These are phyloP conservation scores for Rosellinia necatrix DNA, from an alignment of 2,329 filamentous ascomycete genomes.

Conservation along the genomic window DNA sequence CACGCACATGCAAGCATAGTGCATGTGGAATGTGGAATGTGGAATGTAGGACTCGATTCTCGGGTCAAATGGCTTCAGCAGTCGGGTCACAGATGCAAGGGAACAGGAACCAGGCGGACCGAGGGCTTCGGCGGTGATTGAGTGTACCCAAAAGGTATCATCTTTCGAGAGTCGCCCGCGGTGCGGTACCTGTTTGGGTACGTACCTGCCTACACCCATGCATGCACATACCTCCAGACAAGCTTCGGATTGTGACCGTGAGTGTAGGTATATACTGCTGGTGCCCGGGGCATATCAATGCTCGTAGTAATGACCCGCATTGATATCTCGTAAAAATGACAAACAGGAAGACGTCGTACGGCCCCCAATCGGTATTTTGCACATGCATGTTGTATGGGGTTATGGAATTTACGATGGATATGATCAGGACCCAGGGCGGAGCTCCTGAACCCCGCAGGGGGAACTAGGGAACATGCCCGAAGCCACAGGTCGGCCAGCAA, in stretches of 20 bases:
- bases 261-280: too few species aligned
- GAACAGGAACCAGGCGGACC: not conserved
- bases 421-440: slow-evolving; percentile 3
- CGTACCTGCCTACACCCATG: too few species aligned
- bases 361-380: not conserved
- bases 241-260: too few species aligned
- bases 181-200: too few species aligned
- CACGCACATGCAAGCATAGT: slow-evolving; percentile 11
- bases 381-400: not conserved
- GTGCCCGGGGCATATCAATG: too few species aligned
- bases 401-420: slow-evolving; percentile 7
- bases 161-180: not conserved
- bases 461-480: slow-evolving; percentile 16
- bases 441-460: slow-evolving; percentile 9
- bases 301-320: slow-evolving; percentile 9
- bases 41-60: not conserved
- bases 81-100: slow-evolving; percentile 4
- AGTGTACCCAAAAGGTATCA: too few species aligned
- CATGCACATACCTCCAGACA: too few species aligned
- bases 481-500: slow-evolving; percentile 14
- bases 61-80: slow-evolving; percentile 1
- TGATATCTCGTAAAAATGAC: slow-evolving; percentile 25
- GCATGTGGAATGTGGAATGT: too few species aligned
- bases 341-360: slow-evolving; percentile 4
- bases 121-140: too few species aligned